These are phyloP conservation scores for Borovskyia barvae DNA, from an alignment of 208 protist genomes.

Conservation along the genomic window DNA sequence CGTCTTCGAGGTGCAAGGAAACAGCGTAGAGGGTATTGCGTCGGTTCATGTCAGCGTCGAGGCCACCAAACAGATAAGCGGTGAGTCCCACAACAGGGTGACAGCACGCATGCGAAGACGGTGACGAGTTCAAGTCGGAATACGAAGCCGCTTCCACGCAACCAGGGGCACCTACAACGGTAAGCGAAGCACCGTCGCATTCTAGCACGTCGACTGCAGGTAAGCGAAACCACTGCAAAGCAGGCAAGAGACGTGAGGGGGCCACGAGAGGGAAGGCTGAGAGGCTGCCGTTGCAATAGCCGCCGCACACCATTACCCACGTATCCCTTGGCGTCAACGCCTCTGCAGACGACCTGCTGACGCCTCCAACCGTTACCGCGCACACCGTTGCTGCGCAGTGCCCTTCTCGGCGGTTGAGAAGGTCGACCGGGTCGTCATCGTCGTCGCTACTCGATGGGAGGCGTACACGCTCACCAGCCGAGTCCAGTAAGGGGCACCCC, in stretches of 20 bases:
- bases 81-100: not conserved
- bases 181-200: slow-evolving; percentile 61
- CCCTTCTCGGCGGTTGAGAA: slow-evolving; percentile 57
- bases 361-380: not conserved
- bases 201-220: slow-evolving; percentile 27
- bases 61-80: slow-evolving; percentile 79
- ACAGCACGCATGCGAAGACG: no score
- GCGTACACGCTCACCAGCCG: slow-evolving; percentile 10
- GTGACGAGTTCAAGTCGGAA: not conserved
- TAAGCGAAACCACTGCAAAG: slow-evolving; percentile 37
- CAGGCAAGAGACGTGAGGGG: slow-evolving; percentile 17
- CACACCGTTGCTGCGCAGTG: slow-evolving; percentile 53
- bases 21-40: slow-evolving; percentile 37
- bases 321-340: slow-evolving; percentile 1
- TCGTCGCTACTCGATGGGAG: slow-evolving; percentile 25
- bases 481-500: slow-evolving; percentile 30
- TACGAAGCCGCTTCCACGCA: not conserved
- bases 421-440: slow-evolving; percentile 26
- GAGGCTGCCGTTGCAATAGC: slow-evolving; percentile 62
- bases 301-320: slow-evolving; percentile 55
- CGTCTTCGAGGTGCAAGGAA: not conserved
- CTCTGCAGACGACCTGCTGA: not conserved
- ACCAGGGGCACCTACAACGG: slow-evolving; percentile 9
- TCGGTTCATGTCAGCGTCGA: slow-evolving; percentile 40
- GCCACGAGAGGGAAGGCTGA: slow-evolving; percentile 31